A percentile compares a stretch with the other conserved stretches of the same genome.
phyloP scores from a whole-genome alignment of 1,284 basidiomycete species.

The Malassezia dermatis region DNA sequence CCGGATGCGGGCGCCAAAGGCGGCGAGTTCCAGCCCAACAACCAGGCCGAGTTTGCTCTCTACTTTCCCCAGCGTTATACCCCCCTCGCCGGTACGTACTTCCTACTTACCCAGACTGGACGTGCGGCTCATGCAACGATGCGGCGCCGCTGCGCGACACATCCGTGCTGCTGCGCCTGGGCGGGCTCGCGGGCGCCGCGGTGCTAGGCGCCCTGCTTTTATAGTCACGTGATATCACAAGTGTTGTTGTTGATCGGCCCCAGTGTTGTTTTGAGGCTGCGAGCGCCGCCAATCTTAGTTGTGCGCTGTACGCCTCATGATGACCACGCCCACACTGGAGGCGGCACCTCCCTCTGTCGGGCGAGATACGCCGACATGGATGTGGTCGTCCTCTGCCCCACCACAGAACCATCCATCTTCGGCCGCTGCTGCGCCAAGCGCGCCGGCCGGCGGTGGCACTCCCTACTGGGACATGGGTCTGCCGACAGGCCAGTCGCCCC shows the following conservation, averaged over 20 bases:
- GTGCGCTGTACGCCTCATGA: neutral
- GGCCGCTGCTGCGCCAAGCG: neutral
- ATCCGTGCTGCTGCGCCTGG: neutral
- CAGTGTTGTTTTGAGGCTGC: neutral
- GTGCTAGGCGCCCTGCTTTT: neutral
- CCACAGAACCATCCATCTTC: neutral
- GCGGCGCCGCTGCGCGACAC: neutral
- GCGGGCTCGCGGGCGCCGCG: neutral
- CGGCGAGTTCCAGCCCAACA: conserved; percentile 38
- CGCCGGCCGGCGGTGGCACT: neutral
- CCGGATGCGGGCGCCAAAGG: conserved; percentile 20
- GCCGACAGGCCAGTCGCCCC: conserved; percentile 8
- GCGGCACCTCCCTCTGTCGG: neutral
- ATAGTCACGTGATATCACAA: conserved; percentile 12
- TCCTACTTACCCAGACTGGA: conserved; percentile 8
- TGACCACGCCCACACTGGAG: neutral
- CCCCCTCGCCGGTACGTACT: conserved; percentile 27
- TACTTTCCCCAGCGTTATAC: conserved; percentile 46
- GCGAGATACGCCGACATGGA: neutral
- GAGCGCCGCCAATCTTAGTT: neutral
- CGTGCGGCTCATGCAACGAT: conserved; percentile 10
- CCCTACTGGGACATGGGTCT: conserved; percentile 12
- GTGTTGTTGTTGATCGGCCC: neutral
- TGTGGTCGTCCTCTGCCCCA: neutral
- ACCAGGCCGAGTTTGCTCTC: conserved; percentile 38